Conservation (phyloP, 768 basidiomycete species). For the Tricholomella constricta region DNA sequence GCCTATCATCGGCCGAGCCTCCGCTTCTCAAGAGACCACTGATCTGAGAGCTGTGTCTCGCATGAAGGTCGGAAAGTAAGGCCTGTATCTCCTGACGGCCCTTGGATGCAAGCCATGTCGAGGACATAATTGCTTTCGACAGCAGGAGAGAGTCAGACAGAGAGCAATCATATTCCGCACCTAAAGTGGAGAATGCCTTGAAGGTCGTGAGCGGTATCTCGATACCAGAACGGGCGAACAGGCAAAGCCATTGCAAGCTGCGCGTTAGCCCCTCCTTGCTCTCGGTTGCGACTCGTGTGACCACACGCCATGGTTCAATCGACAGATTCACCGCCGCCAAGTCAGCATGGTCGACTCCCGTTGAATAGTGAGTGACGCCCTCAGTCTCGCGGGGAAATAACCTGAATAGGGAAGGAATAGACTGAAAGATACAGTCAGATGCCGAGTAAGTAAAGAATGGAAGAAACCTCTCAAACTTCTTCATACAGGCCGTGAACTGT, state of each 20-base stretch:
- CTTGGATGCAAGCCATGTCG: constrained; percentile 62
- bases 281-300: constrained; percentile 44
- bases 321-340: constrained; percentile 29
- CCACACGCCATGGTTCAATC: constrained; percentile 57
- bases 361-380: constrained; percentile 39
- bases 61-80: constrained; percentile 50
- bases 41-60: constrained; percentile 42
- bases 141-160: constrained; percentile 52
- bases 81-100: constrained; percentile 61
- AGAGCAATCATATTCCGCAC: constrained; percentile 37
- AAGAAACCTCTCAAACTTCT: constrained; percentile 43
- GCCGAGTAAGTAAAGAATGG: no score
- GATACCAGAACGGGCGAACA: constrained; percentile 65
- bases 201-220: constrained; percentile 58
- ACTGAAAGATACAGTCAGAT: constrained; percentile 32
- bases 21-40: constrained; percentile 34
- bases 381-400: constrained; percentile 60
- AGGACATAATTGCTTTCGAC: constrained; percentile 52
- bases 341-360: constrained; percentile 31
- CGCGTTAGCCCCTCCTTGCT: constrained; percentile 44
- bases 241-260: constrained; percentile 59
- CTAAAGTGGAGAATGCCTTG: constrained; percentile 45
- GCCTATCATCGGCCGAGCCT: constrained; percentile 38
- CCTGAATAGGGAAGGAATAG: constrained; percentile 53
- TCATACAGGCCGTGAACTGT: constrained; percentile 32